Percentiles rank a stretch among this genome's conserved stretches.
Conservation (phyloP, 371 early-diverging fungal genomes). For the Mucor racemosus region DNA sequence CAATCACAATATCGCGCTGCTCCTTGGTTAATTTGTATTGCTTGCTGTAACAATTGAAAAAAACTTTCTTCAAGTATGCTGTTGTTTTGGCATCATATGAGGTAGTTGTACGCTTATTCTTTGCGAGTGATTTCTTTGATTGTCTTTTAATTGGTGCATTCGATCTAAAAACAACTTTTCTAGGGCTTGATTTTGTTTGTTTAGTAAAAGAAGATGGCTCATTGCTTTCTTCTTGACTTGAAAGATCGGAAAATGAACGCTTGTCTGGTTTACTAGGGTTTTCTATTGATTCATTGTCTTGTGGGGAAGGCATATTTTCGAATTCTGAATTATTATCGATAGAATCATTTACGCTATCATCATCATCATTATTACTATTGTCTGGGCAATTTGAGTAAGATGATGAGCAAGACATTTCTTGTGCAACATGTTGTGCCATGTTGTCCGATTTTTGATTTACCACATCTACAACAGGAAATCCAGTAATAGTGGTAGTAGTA, state of each 20-base stretch:
- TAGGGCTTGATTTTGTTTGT: not conserved
- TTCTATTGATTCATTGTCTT: too few relatives aligned
- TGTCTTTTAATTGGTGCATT: not conserved
- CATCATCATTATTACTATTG: not conserved
- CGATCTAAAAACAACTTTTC: not conserved
- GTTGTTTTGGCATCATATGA: constrained; percentile 48
- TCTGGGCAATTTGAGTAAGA: not conserved
- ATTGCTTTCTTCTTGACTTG: not conserved
- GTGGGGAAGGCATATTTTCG: not conserved
- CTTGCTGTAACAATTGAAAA: constrained; percentile 44
- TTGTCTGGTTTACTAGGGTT: not conserved
- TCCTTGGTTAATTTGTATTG: constrained; percentile 39
- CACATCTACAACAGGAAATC: not conserved
- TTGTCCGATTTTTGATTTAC: not conserved
- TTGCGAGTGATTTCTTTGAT: not conserved
- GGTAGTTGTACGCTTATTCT: constrained; percentile 38
- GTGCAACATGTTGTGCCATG: not conserved
- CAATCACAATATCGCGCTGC: constrained; percentile 32
- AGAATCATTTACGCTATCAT: not conserved
- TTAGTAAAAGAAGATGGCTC: not conserved
- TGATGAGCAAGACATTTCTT: not conserved
- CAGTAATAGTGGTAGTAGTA: constrained; percentile 1
- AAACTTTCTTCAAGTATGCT: constrained; percentile 41
- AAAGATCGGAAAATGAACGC: not conserved
- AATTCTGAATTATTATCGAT: not conserved